phyloP scores from a whole-genome alignment of 2,329 filamentous ascomycete species.

The Ustulina deusta region DNA sequence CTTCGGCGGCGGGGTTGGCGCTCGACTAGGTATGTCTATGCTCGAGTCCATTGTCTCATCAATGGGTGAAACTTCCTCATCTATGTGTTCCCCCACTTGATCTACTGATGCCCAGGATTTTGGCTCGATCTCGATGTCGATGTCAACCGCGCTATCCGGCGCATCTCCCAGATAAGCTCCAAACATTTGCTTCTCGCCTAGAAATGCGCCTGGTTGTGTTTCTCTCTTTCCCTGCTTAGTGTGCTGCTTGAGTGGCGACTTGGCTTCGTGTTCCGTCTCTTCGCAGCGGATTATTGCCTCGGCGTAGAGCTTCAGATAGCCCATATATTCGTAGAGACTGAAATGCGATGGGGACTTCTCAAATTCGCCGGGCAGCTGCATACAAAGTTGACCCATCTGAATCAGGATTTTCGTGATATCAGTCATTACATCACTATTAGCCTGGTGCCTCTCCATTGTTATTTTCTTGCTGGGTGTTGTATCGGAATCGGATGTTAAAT shows the following conservation, averaged over 20 bases:
- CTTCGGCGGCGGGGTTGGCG: constrained; percentile 52
- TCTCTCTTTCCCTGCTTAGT: constrained; percentile 4
- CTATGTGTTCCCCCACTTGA: constrained; percentile 38
- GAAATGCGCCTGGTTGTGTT: constrained; percentile 44
- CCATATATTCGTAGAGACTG: constrained; percentile 75
- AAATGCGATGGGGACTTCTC: constrained; percentile 76
- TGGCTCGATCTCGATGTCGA: constrained; percentile 47
- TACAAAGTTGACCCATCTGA: constrained; percentile 52
- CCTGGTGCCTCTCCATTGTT: constrained; percentile 42
- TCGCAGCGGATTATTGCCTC: constrained; percentile 44
- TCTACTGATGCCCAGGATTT: constrained; percentile 32
- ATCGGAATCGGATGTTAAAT: constrained; percentile 41
- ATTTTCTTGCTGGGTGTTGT: constrained; percentile 41
- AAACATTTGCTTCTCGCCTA: constrained; percentile 46
- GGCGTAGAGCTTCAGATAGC: constrained; percentile 75
- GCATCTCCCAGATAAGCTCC: constrained; percentile 53
- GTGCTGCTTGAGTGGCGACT: constrained; percentile 12
- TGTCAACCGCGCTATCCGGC: constrained; percentile 58
- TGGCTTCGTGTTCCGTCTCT: constrained; percentile 42
- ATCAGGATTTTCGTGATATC: constrained; percentile 53
- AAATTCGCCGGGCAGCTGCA: constrained; percentile 57
- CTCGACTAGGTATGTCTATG: constrained; percentile 45
- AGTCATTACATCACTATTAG: constrained; percentile 44
- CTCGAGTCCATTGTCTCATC: constrained; percentile 44
- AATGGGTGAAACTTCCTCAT: constrained; percentile 33